A percentile compares a stretch with the other conserved stretches of the same genome.
Conservation (phyloP, 192 early-diverging fungal genomes). For the Allomyces javanicus region DNA sequence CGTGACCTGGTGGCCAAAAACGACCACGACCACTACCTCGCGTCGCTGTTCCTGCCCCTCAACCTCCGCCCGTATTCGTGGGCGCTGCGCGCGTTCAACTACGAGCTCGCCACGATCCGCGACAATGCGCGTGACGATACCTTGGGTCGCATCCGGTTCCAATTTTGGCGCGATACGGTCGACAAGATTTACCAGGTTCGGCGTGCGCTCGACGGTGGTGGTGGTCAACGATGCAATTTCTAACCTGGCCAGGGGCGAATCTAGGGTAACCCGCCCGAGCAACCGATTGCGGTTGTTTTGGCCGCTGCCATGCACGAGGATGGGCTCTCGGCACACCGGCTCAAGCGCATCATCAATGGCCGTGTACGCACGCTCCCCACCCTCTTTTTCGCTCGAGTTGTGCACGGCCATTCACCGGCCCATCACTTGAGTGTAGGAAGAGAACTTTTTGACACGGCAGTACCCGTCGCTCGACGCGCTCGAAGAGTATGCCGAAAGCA, state of each 20-base stretch:
- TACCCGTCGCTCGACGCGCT: slow-evolving; percentile 54
- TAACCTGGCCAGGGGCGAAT: slow-evolving; percentile 6
- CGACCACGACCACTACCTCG: slow-evolving; percentile 65
- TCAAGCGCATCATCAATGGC: slow-evolving; percentile 56
- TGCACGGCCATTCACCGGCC: neutral
- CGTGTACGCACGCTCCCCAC: slow-evolving; percentile 13
- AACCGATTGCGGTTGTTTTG: slow-evolving; percentile 55
- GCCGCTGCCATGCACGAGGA: slow-evolving; percentile 32
- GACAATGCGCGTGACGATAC: slow-evolving; percentile 44
- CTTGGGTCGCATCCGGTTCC: slow-evolving; percentile 59
- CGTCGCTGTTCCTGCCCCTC: slow-evolving; percentile 54
- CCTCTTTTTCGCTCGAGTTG: neutral
- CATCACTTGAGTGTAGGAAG: slow-evolving; percentile 9
- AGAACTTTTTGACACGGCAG: slow-evolving; percentile 33
- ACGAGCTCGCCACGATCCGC: slow-evolving; percentile 61
- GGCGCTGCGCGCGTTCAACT: slow-evolving; percentile 72
- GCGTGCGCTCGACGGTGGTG: slow-evolving; percentile 2
- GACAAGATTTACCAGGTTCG: slow-evolving; percentile 36
- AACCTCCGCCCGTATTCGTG: slow-evolving; percentile 42
- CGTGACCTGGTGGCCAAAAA: slow-evolving; percentile 6
- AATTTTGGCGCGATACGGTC: slow-evolving; percentile 78
- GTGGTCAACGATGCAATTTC: neutral
- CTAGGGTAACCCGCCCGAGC: slow-evolving; percentile 43
- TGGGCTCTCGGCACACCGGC: slow-evolving; percentile 50
- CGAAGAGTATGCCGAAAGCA: slow-evolving; percentile 77